These are phyloP conservation scores for Eucalyptus viminalis DNA, from an alignment of 345 rosid genomes.

Conservation along the genomic window DNA sequence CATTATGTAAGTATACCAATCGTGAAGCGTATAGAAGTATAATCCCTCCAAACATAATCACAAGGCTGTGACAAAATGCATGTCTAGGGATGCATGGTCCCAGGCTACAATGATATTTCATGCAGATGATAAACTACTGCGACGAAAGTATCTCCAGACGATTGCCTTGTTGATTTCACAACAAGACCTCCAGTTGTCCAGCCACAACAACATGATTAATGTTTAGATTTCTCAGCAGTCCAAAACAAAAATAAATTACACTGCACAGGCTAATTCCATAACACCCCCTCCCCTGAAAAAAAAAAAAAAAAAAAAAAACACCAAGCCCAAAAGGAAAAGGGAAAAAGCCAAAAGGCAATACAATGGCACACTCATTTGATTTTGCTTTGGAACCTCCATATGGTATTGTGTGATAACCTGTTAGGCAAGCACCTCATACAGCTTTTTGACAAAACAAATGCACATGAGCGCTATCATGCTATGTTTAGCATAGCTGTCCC, in stretches of 20 bases:
- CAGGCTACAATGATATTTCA: not conserved
- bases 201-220: not conserved
- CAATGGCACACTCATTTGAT: not conserved
- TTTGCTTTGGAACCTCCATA: not conserved
- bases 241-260: not conserved
- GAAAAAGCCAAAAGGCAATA: not conserved
- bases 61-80: not conserved
- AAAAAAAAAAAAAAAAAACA: not conserved
- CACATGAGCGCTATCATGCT: not conserved
- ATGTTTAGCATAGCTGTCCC: not conserved
- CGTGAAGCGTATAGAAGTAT: not conserved
- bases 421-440: not conserved
- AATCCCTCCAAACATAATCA: not conserved
- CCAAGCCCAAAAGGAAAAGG: not conserved
- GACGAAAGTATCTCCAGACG: not conserved
- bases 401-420: not conserved
- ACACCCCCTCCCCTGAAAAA: not conserved
- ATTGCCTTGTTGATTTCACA: not conserved
- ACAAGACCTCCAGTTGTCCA: not conserved
- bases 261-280: not conserved
- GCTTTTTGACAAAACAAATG: not conserved
- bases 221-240: not conserved
- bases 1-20: not conserved
- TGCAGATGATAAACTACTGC: not conserved
- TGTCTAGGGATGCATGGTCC: not conserved